Evolutionary conservation across 1,284 basidiomycete species (phyloP).

Genomic region (Schizophyllum amplum): DNA sequence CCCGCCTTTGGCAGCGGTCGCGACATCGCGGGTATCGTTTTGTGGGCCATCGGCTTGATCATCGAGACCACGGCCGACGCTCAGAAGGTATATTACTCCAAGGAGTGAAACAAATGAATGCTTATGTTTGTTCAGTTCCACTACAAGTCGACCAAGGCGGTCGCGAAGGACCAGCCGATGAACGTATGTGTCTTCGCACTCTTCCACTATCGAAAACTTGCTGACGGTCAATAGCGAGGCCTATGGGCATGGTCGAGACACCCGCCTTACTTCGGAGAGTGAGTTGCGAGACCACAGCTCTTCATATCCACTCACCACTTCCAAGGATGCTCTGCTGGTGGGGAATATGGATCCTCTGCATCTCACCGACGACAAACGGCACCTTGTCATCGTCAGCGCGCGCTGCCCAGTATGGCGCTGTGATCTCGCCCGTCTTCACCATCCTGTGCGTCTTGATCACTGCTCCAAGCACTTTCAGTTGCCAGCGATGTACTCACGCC

Average conservation of each 20-base stretch:
- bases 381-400: conserved; percentile 30
- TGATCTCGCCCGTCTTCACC: conserved; percentile 61
- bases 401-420: conserved; percentile 50
- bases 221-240: conserved; percentile 28
- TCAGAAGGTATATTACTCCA: conserved; percentile 43
- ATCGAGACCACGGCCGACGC: conserved; percentile 56
- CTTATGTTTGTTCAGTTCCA: conserved; percentile 29
- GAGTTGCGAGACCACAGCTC: conserved; percentile 17
- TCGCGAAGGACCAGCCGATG: conserved; percentile 45
- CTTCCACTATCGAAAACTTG: background rate
- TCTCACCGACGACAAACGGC: conserved; percentile 49
- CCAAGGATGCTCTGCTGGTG: conserved; percentile 65
- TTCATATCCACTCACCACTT: conserved; percentile 1
- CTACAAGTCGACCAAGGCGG: conserved; percentile 46
- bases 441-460: conserved; percentile 35
- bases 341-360: conserved; percentile 61
- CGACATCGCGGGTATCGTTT: conserved; percentile 62
- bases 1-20: conserved; percentile 51
- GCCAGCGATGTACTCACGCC: background rate
- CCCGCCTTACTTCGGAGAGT: conserved; percentile 75
- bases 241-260: conserved; percentile 59
- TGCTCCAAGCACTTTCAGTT: background rate
- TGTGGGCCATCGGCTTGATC: conserved; percentile 57
- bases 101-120: background rate
- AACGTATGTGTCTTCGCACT: conserved; percentile 24